Evolutionary conservation across 2,329 filamentous ascomycete genomes (phyloP).

Genomic region (Massarina eburnea): DNA sequence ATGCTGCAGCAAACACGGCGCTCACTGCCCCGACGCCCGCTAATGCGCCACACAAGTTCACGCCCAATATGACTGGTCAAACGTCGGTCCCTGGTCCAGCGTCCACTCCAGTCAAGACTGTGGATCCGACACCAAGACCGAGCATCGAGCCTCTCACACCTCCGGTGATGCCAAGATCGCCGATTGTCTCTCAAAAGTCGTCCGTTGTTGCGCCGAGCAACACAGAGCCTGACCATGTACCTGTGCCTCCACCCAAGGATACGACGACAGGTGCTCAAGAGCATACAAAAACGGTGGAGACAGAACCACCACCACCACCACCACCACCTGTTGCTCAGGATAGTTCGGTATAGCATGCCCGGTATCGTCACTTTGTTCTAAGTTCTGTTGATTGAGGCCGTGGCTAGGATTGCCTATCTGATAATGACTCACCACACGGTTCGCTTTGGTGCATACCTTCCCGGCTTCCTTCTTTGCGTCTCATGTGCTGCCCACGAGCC

Average conservation of each 20-base stretch:
- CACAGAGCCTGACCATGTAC: slow-evolving; percentile 11
- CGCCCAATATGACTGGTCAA: slow-evolving; percentile 27
- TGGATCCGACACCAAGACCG: slow-evolving; percentile 26
- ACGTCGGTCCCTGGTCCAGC: slow-evolving; percentile 9
- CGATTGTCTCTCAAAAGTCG: slow-evolving; percentile 22
- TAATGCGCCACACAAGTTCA: slow-evolving; percentile 29
- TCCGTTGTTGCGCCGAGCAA: not conserved
- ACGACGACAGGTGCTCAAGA: slow-evolving; percentile 13
- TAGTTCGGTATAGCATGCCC: not conserved
- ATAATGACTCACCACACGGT: not conserved
- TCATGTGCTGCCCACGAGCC: too few relatives aligned
- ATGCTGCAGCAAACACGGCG: slow-evolving; percentile 27
- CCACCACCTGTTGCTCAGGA: too few relatives aligned
- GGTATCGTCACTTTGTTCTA: too few relatives aligned
- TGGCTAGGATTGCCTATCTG: not conserved
- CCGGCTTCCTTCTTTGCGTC: too few relatives aligned
- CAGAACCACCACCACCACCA: not conserved
- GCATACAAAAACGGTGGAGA: slow-evolving; percentile 1
- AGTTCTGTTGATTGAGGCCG: not conserved
- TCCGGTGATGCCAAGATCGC: slow-evolving; percentile 38
- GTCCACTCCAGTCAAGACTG: slow-evolving; percentile 8
- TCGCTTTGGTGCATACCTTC: too few relatives aligned
- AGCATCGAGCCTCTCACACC: slow-evolving; percentile 40
- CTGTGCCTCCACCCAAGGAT: slow-evolving; percentile 16
- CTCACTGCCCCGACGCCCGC: slow-evolving; percentile 7